These are phyloP conservation scores for Daedaleopsis nitida DNA, from an alignment of 768 basidiomycete genomes.

Conservation along the genomic window DNA sequence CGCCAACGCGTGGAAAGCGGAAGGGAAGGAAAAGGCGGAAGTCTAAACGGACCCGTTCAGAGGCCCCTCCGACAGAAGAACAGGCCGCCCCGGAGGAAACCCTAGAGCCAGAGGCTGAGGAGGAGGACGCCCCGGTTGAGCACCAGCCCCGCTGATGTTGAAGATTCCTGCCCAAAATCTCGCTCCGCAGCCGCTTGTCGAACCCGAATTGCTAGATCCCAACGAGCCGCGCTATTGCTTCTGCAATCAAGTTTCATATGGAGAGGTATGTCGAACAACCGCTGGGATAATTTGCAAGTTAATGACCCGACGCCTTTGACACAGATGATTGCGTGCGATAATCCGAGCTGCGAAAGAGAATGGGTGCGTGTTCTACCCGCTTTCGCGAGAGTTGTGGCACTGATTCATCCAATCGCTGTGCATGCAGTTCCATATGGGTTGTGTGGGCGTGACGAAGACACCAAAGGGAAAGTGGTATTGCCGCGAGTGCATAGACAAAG, in stretches of 20 bases:
- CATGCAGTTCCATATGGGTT: slow-evolving; percentile 70
- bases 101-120: background rate
- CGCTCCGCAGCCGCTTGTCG: slow-evolving; percentile 3
- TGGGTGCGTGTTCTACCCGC: slow-evolving; percentile 61
- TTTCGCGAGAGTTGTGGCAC: background rate
- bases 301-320: too few species aligned
- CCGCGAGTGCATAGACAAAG: slow-evolving; percentile 48
- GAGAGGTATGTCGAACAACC: slow-evolving; percentile 54
- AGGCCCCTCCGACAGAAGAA: background rate
- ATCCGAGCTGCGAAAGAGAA: slow-evolving; percentile 67
- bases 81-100: background rate
- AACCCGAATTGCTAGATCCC: slow-evolving; percentile 25
- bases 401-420: background rate
- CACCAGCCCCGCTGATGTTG: slow-evolving; percentile 32
- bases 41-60: background rate
- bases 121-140: background rate
- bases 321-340: slow-evolving; percentile 90
- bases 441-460: slow-evolving; percentile 59
- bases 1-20: slow-evolving; percentile 26
- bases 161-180: slow-evolving; percentile 37
- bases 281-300: too few species aligned
- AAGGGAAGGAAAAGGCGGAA: slow-evolving; percentile 21
- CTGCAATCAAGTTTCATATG: slow-evolving; percentile 79
- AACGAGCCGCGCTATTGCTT: slow-evolving; percentile 73
- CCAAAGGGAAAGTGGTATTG: slow-evolving; percentile 75